These are phyloP conservation scores for Mortierella sp. DNA, from an alignment of 371 early-diverging fungal species.

Conservation along the genomic window DNA sequence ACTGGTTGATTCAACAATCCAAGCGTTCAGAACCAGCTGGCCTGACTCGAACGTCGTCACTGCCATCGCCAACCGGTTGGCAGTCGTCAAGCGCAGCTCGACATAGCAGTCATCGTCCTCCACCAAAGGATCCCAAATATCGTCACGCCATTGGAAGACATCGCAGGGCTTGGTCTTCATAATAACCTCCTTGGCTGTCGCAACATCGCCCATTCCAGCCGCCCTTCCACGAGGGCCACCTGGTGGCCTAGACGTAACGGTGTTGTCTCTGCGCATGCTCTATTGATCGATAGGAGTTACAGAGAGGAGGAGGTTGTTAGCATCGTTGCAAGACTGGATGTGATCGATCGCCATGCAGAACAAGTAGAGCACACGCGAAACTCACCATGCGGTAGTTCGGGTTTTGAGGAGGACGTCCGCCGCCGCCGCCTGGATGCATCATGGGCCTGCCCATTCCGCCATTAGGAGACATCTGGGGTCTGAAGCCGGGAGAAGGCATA, in stretches of 20 bases:
- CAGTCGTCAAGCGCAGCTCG: slow-evolving; percentile 52
- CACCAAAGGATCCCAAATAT: slow-evolving; percentile 55
- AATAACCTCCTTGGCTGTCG: slow-evolving; percentile 44
- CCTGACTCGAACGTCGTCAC: slow-evolving; percentile 41
- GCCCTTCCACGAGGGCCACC: slow-evolving; percentile 30
- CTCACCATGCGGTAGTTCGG: slow-evolving; percentile 50
- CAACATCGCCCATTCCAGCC: slow-evolving; percentile 23
- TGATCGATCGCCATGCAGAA: not conserved
- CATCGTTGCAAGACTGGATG: not conserved
- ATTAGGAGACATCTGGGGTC: slow-evolving; percentile 43
- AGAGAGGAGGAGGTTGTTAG: not conserved
- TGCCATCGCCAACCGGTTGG: slow-evolving; percentile 57
- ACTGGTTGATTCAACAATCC: slow-evolving; percentile 56
- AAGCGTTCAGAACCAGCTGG: slow-evolving; percentile 58
- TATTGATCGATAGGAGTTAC: not conserved
- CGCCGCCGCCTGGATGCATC: slow-evolving; percentile 35
- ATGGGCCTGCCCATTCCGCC: slow-evolving; percentile 49
- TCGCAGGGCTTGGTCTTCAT: slow-evolving; percentile 54
- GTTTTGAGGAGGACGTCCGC: slow-evolving; percentile 32
- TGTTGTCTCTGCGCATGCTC: slow-evolving; percentile 56
- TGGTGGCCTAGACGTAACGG: slow-evolving; percentile 17
- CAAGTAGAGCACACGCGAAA: not conserved
- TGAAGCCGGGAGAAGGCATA: slow-evolving; percentile 33
- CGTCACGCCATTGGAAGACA: slow-evolving; percentile 58
- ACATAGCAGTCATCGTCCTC: slow-evolving; percentile 51